A percentile compares a stretch with the other conserved stretches of the same genome.
These are phyloP conservation scores for Eucalyptus sideroxylon DNA, from an alignment of 345 rosid species.

Conservation along the genomic window DNA sequence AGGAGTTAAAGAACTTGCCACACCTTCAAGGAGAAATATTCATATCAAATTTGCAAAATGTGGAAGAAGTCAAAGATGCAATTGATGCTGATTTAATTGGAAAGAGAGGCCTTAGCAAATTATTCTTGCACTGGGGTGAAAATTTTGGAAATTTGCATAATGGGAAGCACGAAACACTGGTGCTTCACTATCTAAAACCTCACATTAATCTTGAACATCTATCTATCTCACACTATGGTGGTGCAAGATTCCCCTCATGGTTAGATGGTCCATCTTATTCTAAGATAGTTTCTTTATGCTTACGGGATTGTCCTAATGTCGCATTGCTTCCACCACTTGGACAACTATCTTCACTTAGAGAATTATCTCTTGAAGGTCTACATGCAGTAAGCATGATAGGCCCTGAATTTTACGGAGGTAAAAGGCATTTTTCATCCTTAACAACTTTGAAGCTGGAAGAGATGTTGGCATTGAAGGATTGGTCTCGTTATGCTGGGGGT, in stretches of 20 bases:
- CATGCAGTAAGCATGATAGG: rapidly evolving
- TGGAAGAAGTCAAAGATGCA: rapidly evolving
- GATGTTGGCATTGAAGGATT: background rate
- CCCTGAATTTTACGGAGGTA: background rate
- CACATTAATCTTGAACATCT: background rate
- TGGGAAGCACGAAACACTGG: rapidly evolving
- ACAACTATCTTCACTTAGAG: background rate
- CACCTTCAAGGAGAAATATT: background rate
- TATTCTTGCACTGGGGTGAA: background rate
- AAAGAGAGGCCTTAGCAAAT: background rate
- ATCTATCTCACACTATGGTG: background rate
- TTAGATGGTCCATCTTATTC: background rate
- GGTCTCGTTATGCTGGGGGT: rapidly evolving
- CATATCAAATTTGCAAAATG: background rate
- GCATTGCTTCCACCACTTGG: background rate
- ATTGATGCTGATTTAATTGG: rapidly evolving
- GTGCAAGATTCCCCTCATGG: background rate
- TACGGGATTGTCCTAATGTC: background rate
- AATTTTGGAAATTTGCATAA: rapidly evolving
- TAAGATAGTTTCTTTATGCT: background rate
- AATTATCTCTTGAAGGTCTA: background rate
- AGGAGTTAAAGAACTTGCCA: background rate
- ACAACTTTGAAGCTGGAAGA: background rate
- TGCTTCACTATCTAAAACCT: rapidly evolving
- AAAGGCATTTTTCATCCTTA: background rate